Base-by-base conservation (phyloP, 192 early-diverging fungal genomes). In the Coemansia sp. region DNA sequence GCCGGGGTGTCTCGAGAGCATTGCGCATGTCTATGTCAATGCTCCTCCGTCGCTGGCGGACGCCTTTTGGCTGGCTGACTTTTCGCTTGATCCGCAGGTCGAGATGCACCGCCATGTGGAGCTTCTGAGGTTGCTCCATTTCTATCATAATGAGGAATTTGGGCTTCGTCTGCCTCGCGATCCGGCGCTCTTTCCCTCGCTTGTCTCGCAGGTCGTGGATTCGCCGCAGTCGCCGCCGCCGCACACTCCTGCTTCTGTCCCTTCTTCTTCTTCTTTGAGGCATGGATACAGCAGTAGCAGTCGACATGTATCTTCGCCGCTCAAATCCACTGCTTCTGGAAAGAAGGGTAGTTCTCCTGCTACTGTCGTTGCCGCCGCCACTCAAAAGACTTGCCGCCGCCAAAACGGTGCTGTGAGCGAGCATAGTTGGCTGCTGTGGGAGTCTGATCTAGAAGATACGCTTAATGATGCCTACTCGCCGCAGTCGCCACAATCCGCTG, bases 71-170 rank as follows among this genome's bases (percentile, higher is more conserved):
- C 67, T 82, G 25, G 61, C 70, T 0, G 79, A 82, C 12, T 73
- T 62, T 57, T 59, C 64, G 15, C 42, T 82, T 15, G 73, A 82
- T 42, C 79, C 79, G 51, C 69, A 76, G 53, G 63, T 82, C 63
- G 79, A 82, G 57, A 82, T 82, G 79, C 79, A 82, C 36, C 57
- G 79, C 12, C 79, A 82, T 64, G 79, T 82, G 0, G 79, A 82
- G 67, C 73, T 82, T 1, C 32, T 82, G 31, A 25, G 79, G 35
- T 31, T 82, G 24, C 38, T 82, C 37, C 79, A 82, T 51, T 82
- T 76, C 11, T 82, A 82, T 54, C 79, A 82, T 3, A 35, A 46
- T 22, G 58, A 64, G 56, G 62, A 60, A 11, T 73, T 82, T 36
- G 60, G 51, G 0, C 47, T 82, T 0, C 49, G 63, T 4, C 24